Evolutionary conservation across 139 green algal species (phyloP).

Genomic region (Edaphochlamys debaryana): DNA sequence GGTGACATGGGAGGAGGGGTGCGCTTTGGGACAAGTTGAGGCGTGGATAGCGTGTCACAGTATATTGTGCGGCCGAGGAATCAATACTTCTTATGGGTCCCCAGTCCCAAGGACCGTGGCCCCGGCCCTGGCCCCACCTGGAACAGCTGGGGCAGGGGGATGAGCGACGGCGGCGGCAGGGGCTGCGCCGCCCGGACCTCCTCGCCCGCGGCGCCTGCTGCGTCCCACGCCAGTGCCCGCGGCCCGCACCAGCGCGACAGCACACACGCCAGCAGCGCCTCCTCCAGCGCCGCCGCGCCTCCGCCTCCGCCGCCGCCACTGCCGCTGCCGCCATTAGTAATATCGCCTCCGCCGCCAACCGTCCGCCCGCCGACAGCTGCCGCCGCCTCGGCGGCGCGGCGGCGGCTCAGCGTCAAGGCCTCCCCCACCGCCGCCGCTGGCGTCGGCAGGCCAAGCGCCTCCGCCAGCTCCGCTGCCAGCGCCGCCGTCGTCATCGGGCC

Average conservation of each 20-base stretch:
- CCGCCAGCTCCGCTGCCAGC: neutral
- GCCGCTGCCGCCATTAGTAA: neutral
- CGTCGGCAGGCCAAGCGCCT: neutral
- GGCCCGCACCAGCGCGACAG: slow-evolving; percentile 23
- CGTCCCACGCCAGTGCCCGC: neutral
- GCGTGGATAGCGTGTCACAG: too few relatives aligned
- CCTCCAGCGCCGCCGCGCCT: neutral
- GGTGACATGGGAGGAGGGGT: too few relatives aligned
- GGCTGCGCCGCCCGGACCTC: too few relatives aligned
- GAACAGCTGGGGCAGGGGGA: slow-evolving; percentile 46
- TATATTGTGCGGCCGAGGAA: too few relatives aligned
- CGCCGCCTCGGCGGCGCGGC: neutral
- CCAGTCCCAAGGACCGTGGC: too few relatives aligned
- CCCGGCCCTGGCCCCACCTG: too few relatives aligned
- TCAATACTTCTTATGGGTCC: too few relatives aligned
- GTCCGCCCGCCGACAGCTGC: neutral
- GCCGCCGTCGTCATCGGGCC: neutral
- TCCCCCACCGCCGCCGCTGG: neutral
- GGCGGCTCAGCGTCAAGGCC: slow-evolving; percentile 15
- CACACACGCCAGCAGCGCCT: neutral
- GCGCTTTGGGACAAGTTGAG: too few relatives aligned
- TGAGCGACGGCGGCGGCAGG: slow-evolving; percentile 29
- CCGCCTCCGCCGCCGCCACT: neutral
- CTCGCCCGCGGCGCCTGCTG: too few relatives aligned
- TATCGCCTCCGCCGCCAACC: too few relatives aligned